Percentiles rank a stretch among this genome's conserved stretches.
Conservation (phyloP, 306 rosid species). For the Spatholobus suberectus region DNA sequence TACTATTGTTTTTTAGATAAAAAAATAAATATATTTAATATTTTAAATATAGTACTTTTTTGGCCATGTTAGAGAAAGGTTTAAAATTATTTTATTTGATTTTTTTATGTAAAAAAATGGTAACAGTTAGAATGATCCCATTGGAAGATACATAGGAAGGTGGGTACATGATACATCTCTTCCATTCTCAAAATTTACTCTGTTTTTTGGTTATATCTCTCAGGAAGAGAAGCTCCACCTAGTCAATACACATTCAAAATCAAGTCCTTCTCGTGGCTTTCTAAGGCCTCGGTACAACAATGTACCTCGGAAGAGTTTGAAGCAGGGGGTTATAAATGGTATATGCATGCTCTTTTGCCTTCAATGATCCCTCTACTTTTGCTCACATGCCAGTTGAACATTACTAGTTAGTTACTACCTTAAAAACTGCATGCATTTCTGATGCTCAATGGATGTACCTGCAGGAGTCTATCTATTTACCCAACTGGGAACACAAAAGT, state of each 20-base stretch:
- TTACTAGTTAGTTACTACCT: not conserved
- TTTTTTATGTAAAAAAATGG: not conserved
- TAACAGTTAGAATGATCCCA: not conserved
- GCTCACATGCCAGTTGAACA: not conserved
- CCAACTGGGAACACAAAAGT: conserved; percentile 45
- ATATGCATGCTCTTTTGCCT: conserved; percentile 9
- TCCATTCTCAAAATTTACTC: not conserved
- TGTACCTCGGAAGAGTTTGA: conserved; percentile 45
- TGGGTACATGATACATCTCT: not conserved
- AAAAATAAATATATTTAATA: not conserved
- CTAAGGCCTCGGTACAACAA: conserved; percentile 39
- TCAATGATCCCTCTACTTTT: not conserved
- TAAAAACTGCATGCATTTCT: no score
- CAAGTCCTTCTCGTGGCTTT: conserved; percentile 47
- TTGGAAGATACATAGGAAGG: not conserved
- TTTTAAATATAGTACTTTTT: not conserved
- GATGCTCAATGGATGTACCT: not conserved
- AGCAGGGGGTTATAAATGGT: conserved; percentile 54
- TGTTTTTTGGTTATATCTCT: not conserved
- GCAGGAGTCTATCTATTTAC: conserved; percentile 42
- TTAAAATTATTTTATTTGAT: not conserved
- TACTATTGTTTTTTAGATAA: not conserved
- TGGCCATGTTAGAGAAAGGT: not conserved
- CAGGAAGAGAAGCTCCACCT: conserved; percentile 56
- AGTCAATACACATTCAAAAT: conserved; percentile 50